These are phyloP conservation scores for Ganoderma leucocontextum DNA, from an alignment of 1,284 basidiomycete species.

Conservation along the genomic window DNA sequence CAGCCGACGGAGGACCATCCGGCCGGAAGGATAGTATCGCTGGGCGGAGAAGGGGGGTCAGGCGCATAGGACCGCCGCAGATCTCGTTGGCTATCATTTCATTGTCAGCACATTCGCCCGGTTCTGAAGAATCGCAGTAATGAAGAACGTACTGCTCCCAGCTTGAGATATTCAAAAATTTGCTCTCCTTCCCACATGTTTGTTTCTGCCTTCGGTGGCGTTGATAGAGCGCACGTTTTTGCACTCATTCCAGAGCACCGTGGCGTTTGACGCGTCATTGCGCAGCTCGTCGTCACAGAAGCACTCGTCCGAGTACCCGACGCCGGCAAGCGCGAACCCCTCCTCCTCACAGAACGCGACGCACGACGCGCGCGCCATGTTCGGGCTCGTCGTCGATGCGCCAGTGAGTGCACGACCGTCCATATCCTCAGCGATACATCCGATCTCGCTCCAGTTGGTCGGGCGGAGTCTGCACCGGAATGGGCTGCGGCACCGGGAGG, in stretches of 20 bases:
- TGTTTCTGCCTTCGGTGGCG: too few species aligned
- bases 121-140: too few species aligned
- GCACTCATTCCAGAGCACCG: slow-evolving; percentile 36
- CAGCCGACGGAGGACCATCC: slow-evolving; percentile 29
- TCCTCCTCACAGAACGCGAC: slow-evolving; percentile 36
- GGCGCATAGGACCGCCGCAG: slow-evolving; percentile 38
- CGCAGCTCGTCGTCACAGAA: slow-evolving; percentile 39
- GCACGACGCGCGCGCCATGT: slow-evolving; percentile 37
- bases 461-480: slow-evolving; percentile 28
- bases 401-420: slow-evolving; percentile 37
- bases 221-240: slow-evolving; percentile 30
- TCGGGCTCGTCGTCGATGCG: slow-evolving; percentile 31
- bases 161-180: slow-evolving; percentile 6
- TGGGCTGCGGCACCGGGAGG: slow-evolving; percentile 21
- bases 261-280: slow-evolving; percentile 35
- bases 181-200: too few species aligned
- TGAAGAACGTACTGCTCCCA: slow-evolving; percentile 34
- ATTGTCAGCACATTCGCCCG: background rate
- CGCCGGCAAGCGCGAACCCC: slow-evolving; percentile 37
- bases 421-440: slow-evolving; percentile 39
- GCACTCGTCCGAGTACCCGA: slow-evolving; percentile 40
- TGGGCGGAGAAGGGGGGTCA: slow-evolving; percentile 27
- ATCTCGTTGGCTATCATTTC: slow-evolving; percentile 28
- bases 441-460: slow-evolving; percentile 36
- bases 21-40: slow-evolving; percentile 18